Percentiles rank a stretch among this genome's conserved stretches.
phyloP scores from a whole-genome alignment of 306 rosid genomes.

The Cucurbita argyrosperma region DNA sequence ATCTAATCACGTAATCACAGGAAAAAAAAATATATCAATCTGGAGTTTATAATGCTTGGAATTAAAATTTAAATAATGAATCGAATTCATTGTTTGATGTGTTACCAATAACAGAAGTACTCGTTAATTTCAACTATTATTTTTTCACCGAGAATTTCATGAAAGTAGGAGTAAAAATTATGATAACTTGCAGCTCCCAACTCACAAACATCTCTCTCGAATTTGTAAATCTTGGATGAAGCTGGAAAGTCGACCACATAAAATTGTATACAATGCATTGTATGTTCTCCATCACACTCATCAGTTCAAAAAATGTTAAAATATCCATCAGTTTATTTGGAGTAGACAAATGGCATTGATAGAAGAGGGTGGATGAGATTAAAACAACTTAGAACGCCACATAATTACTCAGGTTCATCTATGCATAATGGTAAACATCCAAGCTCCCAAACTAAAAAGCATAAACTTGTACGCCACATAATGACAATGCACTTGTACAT shows the following conservation, averaged over 20 bases:
- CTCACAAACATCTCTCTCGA: background rate
- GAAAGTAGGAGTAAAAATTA: background rate
- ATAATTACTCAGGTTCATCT: too few relatives aligned
- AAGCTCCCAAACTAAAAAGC: background rate
- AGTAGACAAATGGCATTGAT: background rate
- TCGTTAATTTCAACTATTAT: background rate
- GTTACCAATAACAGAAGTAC: background rate
- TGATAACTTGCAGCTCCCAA: background rate
- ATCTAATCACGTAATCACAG: conserved; percentile 45
- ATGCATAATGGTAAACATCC: background rate
- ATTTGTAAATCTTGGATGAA: background rate
- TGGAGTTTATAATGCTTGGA: background rate
- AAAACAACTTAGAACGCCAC: background rate
- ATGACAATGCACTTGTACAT: background rate
- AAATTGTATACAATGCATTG: background rate
- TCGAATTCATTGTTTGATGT: background rate
- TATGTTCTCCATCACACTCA: background rate
- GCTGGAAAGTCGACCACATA: background rate
- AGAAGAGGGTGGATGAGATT: background rate
- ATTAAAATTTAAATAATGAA: background rate
- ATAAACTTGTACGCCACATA: background rate
- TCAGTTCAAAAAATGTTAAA: background rate
- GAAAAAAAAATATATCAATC: conserved; percentile 2
- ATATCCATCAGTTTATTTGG: background rate
- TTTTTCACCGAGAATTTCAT: background rate